These are phyloP conservation scores for Nicotiana tomentosiformis DNA, from an alignment of 257 asterid species.

Conservation along the genomic window DNA sequence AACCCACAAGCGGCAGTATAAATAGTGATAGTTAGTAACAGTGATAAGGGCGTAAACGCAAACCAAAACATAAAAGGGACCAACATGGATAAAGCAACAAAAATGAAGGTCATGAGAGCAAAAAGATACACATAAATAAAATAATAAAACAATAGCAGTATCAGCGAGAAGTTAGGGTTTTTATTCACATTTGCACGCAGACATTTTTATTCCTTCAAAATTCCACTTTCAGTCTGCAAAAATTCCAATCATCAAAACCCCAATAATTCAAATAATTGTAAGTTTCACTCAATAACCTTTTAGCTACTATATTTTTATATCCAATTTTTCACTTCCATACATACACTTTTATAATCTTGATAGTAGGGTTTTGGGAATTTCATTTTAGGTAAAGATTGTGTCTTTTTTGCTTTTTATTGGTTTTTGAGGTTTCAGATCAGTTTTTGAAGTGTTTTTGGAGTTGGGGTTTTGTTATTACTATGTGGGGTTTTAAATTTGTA, in stretches of 20 bases:
- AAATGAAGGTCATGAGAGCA: conserved; percentile 27
- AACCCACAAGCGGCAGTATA: too few relatives aligned
- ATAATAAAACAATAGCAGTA: conserved; percentile 33
- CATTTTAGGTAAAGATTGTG: neutral
- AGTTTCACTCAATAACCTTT: neutral
- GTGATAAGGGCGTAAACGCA: neutral
- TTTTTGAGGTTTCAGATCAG: neutral
- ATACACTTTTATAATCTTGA: neutral
- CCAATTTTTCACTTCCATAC: neutral
- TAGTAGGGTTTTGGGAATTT: neutral
- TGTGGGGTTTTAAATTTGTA: neutral
- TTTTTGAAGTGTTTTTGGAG: conserved; percentile 2
- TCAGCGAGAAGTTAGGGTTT: conserved; percentile 79
- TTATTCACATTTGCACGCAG: conserved; percentile 23
- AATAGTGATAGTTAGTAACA: neutral
- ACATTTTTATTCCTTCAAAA: neutral
- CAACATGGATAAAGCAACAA: neutral
- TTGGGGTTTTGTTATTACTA: neutral
- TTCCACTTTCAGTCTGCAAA: conserved; percentile 15
- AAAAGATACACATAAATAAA: conserved; percentile 12
- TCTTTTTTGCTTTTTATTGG: neutral
- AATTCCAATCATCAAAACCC: neutral
- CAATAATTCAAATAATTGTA: neutral
- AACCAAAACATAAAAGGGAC: neutral
- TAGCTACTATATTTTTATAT: neutral